Evolutionary conservation across 805 yeast species (phyloP), one percentile per base, ranked within the genome.

Genomic region (Wickerhamomyces pijperi): DNA sequence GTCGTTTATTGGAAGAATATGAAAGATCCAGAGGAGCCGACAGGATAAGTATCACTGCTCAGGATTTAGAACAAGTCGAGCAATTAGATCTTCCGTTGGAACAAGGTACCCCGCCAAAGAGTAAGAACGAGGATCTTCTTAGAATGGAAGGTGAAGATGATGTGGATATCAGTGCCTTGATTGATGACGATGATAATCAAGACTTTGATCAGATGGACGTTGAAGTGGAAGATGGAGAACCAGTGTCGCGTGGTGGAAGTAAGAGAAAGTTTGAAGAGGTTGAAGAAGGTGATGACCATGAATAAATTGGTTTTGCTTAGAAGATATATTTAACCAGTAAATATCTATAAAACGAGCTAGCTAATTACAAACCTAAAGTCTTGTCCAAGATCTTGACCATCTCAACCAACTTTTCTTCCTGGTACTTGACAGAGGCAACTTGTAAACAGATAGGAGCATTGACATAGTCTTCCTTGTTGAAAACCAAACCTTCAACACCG

Each of bases 371-470:
- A 13, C 43, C 44, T 36, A 64, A 45, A 5, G 61, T 51, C 16
- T 56, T 55, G 17, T 56, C 63, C 23, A 70, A 46, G 7, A 63
- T 51, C 48, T 64, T 63, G 8, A 67, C 64, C n/a, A 69, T 71
- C 20, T 67, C 69, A 20, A 72, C 68, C 4, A 68, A 57, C 37
- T 67, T 68, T 46, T 72, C 77, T 44, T 72, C 77, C 32, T 58
- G 56, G 59, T 65, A 72, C 38, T 78, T 58, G 44, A 61, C 63
- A 23, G 70, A 76, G 3, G 70, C 64, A 34, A 72, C 53, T 47
- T 72, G 78, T 42, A 72, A 52, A n/a, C 60, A 62, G 34, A 72
- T 70, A 21, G 77, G 78, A 4, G 75, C 77, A 28, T 61, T 49
- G 33, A 47, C 40, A 28, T 53, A 53, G 23, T 51, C 53, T 2